Evolutionary conservation across 1,139 yeast genomes (phyloP), one percentile per base, ranked within the genome.

Genomic region (Magnusiomyces fungicola): DNA sequence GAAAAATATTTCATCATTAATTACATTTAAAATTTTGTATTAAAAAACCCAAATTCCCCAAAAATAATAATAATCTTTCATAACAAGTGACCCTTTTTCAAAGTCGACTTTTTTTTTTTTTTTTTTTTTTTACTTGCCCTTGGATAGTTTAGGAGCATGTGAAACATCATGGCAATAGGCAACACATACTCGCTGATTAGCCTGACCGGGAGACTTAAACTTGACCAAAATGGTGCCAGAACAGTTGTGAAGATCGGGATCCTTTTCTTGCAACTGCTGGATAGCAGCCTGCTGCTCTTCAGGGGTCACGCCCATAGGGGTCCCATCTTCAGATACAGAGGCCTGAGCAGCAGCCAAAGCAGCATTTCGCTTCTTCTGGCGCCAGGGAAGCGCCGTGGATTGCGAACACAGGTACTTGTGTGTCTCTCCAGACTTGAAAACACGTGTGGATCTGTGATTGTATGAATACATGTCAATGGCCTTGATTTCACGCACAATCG

Each of bases 351-450:
- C 43, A 4, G 43, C 43, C n/a, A 27, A 9, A 12, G 43, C 43
- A 14, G 43, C 43, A 25, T 43, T 43, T 39, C 45, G 41, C 43
- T 49, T 49, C 47, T 49, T 49, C 23, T 49, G 48, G 18, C 48
- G 25, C 51, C 51, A 49, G 1, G 51, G 51, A 4, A 49, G 45
- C 6, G 51, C 49, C 7, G 49, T 46, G 18, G 49, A 45, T 23
- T 49, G 51, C 21, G 51, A 49, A 21, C 51, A 49, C n/a, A 49
- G 38, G 30, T 49, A 49, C 25, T 49, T 49, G 49, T 49, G 51
- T 10, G 51, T 49, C 30, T 49, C 51, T 14, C 51, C 51, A 24
- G 49, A 45, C 37, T 49, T 49, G 36, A 49, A 49, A 22, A 46
- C 44, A 6, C 51, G 43, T 3, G 51, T 49, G 4, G 51, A 49